Evolutionary conservation across 2,329 filamentous ascomycete genomes (phyloP).

Genomic region (Penicillium sp.): DNA sequence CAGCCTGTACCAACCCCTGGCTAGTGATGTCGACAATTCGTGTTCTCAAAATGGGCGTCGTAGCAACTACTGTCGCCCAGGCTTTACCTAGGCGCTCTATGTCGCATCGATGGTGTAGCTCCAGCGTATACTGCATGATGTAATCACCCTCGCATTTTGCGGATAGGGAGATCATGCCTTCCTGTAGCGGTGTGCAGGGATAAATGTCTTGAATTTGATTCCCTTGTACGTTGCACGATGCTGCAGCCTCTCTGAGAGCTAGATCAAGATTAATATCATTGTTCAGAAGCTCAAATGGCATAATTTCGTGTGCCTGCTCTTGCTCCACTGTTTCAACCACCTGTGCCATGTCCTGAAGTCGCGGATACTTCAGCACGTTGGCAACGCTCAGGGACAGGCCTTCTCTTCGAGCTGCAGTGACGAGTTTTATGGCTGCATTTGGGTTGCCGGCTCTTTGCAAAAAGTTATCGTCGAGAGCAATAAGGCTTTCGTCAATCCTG

Average conservation of each 20-base stretch:
- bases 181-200: conserved; percentile 33
- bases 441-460: too few species aligned
- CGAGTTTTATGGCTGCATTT: conserved; percentile 23
- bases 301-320: conserved; percentile 10
- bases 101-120: conserved; percentile 28
- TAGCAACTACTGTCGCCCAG: background rate
- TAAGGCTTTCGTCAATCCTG: too few species aligned
- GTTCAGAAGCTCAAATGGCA: conserved; percentile 7
- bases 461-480: too few species aligned
- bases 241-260: conserved; percentile 6
- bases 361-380: conserved; percentile 25
- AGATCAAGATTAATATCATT: background rate
- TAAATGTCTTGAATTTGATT: conserved; percentile 32
- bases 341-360: conserved; percentile 10
- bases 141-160: conserved; percentile 40
- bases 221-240: background rate
- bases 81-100: conserved; percentile 5
- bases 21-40: background rate
- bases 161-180: conserved; percentile 42
- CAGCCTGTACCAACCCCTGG: background rate
- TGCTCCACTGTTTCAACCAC: conserved; percentile 5
- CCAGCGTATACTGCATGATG: conserved; percentile 38
- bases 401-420: conserved; percentile 7
- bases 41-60: background rate
- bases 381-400: conserved; percentile 25